Evolutionary conservation across 2,329 filamentous ascomycete genomes (phyloP), one percentile per base, ranked within the genome.

Genomic region (Microascus cirrosus): DNA sequence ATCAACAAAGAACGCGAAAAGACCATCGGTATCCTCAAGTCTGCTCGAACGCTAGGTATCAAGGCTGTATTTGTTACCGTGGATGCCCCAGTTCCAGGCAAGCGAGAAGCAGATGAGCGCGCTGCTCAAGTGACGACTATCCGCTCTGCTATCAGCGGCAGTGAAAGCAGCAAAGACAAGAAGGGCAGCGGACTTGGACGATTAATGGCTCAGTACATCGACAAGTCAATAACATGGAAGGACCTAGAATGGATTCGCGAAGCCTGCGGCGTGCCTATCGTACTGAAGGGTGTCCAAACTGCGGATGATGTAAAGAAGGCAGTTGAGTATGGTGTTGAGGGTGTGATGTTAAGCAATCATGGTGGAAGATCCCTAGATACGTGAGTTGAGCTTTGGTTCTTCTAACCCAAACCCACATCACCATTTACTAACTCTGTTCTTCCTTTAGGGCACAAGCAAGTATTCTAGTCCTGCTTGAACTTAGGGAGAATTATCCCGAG

Each of bases 221-320:
- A 62, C 32, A 53, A 58, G 2, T 13, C n/a, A 3, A 13, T 60
- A 2, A 51, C 32, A 0, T 86, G 83, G 83, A 76, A 69, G 1
- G 75, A 77, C 13, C 77, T 82, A 35, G 70, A 73, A 0, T 82
- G 78, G 78, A 64, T 82, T 42, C 68, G 74, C 22, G 67, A 68
- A 15, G 67, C 73, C n/a, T 79, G 76, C 0, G 71, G 69, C 53
- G 71, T 81, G 68, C 70, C 77, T 58, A 77, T 77, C 53, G 77
- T 73, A 72, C 60, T 74, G 50, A 77, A 77, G 60, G 75, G 75
- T 0, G 66, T 76, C 18, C 66, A 75, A 42, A 69, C 69, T 12
- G 69, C 71, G 2, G 71, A 74, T n/a, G 74, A 77, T 51, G 72
- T 70, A 0, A 61, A 68, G 13, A 57, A 70, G 5, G 74, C 74